A percentile compares a stretch with the other conserved stretches of the same genome.
These are phyloP conservation scores for Pleomassaria siparia DNA, from an alignment of 2,329 filamentous ascomycete species.

Conservation along the genomic window DNA sequence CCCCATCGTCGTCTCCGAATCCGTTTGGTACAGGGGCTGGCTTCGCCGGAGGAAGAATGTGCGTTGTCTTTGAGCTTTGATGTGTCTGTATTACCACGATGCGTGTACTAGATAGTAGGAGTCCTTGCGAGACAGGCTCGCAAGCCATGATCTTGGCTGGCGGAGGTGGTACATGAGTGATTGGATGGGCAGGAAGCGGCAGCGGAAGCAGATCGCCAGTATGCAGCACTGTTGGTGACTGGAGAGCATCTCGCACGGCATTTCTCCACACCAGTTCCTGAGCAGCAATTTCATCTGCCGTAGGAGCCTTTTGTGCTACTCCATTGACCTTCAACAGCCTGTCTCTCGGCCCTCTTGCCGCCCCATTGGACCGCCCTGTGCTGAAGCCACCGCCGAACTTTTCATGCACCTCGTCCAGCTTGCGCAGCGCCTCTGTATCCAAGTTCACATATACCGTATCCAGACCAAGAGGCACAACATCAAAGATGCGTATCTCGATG, in stretches of 20 bases:
- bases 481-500: slow-evolving; percentile 81
- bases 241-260: slow-evolving; percentile 70
- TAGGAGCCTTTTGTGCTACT: slow-evolving; percentile 17
- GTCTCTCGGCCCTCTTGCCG: slow-evolving; percentile 31
- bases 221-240: slow-evolving; percentile 75
- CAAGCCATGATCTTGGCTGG: slow-evolving; percentile 90
- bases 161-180: slow-evolving; percentile 80
- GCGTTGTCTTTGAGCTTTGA: slow-evolving; percentile 52
- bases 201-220: slow-evolving; percentile 80
- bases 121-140: slow-evolving; percentile 88
- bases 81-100: slow-evolving; percentile 75
- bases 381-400: slow-evolving; percentile 71
- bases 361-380: slow-evolving; percentile 35
- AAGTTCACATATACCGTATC: slow-evolving; percentile 86
- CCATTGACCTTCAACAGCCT: slow-evolving; percentile 43
- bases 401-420: slow-evolving; percentile 79
- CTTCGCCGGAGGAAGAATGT: slow-evolving; percentile 46
- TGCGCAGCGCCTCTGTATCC: slow-evolving; percentile 76
- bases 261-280: slow-evolving; percentile 41
- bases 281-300: slow-evolving; percentile 19
- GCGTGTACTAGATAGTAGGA: slow-evolving; percentile 74
- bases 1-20: slow-evolving; percentile 67
- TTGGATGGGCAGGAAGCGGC: slow-evolving; percentile 73
- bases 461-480: slow-evolving; percentile 76
- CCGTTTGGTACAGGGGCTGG: slow-evolving; percentile 59